Base-by-base conservation (phyloP, 73 alveolate genomes). In the Paramecium caudatum region DNA sequence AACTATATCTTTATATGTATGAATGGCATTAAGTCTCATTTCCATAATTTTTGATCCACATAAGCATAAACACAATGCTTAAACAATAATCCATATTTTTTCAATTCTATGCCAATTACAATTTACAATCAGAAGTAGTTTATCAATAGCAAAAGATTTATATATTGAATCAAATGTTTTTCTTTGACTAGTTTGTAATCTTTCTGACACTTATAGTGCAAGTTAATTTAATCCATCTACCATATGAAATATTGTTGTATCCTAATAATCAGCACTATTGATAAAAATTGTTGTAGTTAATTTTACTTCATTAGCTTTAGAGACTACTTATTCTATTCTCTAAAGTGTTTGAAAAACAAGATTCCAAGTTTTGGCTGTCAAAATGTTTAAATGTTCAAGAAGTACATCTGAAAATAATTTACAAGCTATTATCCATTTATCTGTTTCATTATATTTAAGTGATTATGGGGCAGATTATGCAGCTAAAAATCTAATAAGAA, bases 331-430 rank as follows among this genome's bases (percentile, higher is more conserved):
- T 45, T 74, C 88, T 2, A 74, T 74, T 74, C 88, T 37, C 32
- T 74, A 27, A 15, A 74, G 32, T 3, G 69, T 74, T 74, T 74
- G 32, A 4, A 74, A 74, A 1, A 74, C 43, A 2, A 41, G 30
- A 74, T 74, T 74, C 88, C 88, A 74, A 39, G 88, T 74, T 45
- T 74, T 74, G 17, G 88, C 55, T 10, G 69, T 74, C 16, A 74
- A 7, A 10, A 19, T 17, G 43, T 68, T 37, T 12, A 17, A 45
- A 74, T 74, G 17, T 17, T 16, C 21, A 41, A 21, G 17, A 9
- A 74, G 39, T n/a, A 37, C 55, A 16, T 36, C 43, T 74, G n/a
- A 63, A 37, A 74, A 74, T 39, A 10, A 1, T 37, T 37, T 27
- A 16, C 46, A 74, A 16, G 88, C 69, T 15, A 36, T 74, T n/a